A percentile compares a stretch with the other conserved stretches of the same genome.
phyloP scores from a whole-genome alignment of 495 filamentous ascomycete genomes.

The Hypoxylon subgilvum region DNA sequence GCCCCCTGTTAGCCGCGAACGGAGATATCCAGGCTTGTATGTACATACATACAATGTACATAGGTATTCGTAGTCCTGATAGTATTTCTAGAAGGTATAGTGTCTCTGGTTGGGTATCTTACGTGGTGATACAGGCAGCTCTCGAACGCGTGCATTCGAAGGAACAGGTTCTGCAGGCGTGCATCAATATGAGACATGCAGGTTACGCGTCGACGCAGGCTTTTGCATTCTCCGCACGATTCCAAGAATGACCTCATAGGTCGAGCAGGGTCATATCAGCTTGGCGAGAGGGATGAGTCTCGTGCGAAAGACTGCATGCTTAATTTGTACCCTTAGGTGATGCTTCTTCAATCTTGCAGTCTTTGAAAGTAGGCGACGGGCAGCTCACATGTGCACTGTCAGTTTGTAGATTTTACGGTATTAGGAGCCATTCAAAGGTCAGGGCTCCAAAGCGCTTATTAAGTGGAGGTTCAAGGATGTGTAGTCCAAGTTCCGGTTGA shows the following conservation, averaged over 20 bases:
- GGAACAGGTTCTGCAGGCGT: not conserved
- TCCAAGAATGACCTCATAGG: constrained; percentile 23
- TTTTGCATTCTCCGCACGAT: not conserved
- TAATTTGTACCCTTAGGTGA: no score
- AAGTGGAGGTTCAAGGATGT: constrained; percentile 30
- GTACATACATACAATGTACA: not conserved
- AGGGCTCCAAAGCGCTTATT: constrained; percentile 20
- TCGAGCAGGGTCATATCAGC: not conserved
- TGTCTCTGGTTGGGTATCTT: constrained; percentile 20
- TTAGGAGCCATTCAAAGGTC: not conserved
- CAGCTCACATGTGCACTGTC: no score
- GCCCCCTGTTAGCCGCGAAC: constrained; percentile 16
- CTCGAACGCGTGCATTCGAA: not conserved
- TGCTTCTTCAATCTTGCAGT: no score
- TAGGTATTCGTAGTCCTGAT: not conserved
- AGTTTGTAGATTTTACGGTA: not conserved
- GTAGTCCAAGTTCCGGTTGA: constrained; percentile 20
- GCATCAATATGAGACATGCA: constrained; percentile 14
- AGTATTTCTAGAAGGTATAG: no score
- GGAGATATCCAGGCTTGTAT: not conserved
- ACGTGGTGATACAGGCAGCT: constrained; percentile 13
- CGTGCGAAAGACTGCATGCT: no score
- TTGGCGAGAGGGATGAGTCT: not conserved
- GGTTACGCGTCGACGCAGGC: not conserved
- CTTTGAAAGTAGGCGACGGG: not conserved